These are phyloP conservation scores for Ascocoryne sarcoides DNA, from an alignment of 2,329 filamentous ascomycete genomes.

Conservation along the genomic window DNA sequence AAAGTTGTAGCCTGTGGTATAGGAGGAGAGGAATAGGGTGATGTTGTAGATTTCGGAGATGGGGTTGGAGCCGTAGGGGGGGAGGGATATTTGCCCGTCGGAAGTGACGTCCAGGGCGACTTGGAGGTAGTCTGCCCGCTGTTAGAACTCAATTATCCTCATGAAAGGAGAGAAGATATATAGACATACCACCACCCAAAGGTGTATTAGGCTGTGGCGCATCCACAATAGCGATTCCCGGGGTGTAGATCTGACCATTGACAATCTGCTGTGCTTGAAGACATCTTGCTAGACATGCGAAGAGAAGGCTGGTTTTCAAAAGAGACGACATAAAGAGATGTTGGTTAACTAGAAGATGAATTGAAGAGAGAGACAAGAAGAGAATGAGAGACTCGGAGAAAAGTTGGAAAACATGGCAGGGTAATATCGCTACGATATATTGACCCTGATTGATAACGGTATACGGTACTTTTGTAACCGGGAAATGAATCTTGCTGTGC, in stretches of 20 bases:
- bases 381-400: slow-evolving; percentile 7
- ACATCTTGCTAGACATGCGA: slow-evolving; percentile 12
- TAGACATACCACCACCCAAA: slow-evolving; percentile 48
- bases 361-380: slow-evolving; percentile 9
- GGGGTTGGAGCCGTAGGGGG: slow-evolving; percentile 44
- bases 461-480: no score
- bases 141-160: slow-evolving; percentile 6
- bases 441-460: no score
- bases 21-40: slow-evolving; percentile 59
- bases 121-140: slow-evolving; percentile 40
- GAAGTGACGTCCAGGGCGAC: slow-evolving; percentile 59
- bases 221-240: slow-evolving; percentile 58
- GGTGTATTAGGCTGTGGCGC: slow-evolving; percentile 57
- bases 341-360: no score
- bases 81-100: slow-evolving; percentile 53
- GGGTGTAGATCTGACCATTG: slow-evolving; percentile 61
- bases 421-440: no score
- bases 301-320: no score
- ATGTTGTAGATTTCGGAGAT: slow-evolving; percentile 53
- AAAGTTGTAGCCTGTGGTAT: slow-evolving; percentile 54
- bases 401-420: no score
- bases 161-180: no score
- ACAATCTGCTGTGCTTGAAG: slow-evolving; percentile 43
- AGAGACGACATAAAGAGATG: no score
- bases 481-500: no score